These are phyloP conservation scores for Phanerodontia chrysosporium DNA, from an alignment of 768 basidiomycete species.

Conservation along the genomic window DNA sequence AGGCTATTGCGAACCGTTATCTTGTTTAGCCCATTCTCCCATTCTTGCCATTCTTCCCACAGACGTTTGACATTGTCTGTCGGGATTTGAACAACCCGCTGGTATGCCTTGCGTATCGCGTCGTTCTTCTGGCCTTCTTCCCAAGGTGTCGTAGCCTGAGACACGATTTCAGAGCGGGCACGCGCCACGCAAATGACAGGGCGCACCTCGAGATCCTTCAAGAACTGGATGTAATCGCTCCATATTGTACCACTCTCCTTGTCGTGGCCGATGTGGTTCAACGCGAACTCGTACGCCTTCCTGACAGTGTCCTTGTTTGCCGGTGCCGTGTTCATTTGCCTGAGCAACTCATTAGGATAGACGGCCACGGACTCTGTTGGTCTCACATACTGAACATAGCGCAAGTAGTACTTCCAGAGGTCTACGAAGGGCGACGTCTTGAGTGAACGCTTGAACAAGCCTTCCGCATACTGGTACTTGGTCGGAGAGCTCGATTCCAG, in stretches of 20 bases:
- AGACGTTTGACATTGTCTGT: conserved; percentile 88
- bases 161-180: not conserved
- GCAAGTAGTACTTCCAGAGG: conserved; percentile 90
- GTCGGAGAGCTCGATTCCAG: conserved; percentile 30
- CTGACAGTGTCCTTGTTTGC: conserved; percentile 71
- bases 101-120: conserved; percentile 84
- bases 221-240: conserved; percentile 89
- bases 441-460: conserved; percentile 85
- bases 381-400: conserved; percentile 87
- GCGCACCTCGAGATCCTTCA: conserved; percentile 74
- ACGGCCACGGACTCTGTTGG: too few relatives aligned
- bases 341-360: conserved; percentile 23
- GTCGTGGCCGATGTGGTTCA: conserved; percentile 87
- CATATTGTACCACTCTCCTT: conserved; percentile 91
- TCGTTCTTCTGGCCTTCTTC: conserved; percentile 97
- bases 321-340: conserved; percentile 66
- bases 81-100: conserved; percentile 91
- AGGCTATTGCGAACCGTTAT: not conserved
- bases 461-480: conserved; percentile 60
- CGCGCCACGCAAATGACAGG: conserved; percentile 7
- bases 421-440: conserved; percentile 83
- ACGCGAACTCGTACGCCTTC: conserved; percentile 90
- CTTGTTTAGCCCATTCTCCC: conserved; percentile 85
- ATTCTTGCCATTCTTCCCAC: conserved; percentile 92
- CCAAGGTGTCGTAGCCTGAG: conserved; percentile 77